Percentiles rank a stretch among this genome's conserved stretches.
Conservation (phyloP, 345 rosid species). For the Lepidium africanum region DNA sequence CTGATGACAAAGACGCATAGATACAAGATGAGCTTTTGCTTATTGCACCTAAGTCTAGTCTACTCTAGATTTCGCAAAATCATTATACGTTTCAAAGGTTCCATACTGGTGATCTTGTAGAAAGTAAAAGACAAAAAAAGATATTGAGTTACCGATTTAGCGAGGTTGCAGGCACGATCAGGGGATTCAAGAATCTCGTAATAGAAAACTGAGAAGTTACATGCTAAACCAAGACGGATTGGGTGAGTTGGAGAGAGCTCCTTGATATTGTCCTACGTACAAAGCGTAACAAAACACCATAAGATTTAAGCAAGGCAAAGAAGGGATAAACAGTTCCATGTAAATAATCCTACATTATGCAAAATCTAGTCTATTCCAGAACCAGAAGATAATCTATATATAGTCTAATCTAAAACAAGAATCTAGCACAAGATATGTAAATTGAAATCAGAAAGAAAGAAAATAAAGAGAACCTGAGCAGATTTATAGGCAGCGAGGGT, state of each 20-base stretch:
- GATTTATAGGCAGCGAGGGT: constrained; percentile 74
- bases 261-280: too few species aligned
- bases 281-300: too few species aligned
- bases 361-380: background rate
- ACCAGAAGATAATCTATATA: background rate
- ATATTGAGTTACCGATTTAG: constrained; percentile 56
- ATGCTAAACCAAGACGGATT: constrained; percentile 82
- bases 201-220: constrained; percentile 89
- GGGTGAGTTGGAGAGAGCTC: constrained; percentile 95
- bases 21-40: background rate
- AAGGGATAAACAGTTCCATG: too few species aligned
- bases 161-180: constrained; percentile 90
- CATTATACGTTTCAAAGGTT: too few species aligned
- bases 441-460: background rate
- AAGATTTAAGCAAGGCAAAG: too few species aligned
- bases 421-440: background rate
- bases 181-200: constrained; percentile 92
- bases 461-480: constrained; percentile 52
- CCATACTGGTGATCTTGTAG: too few species aligned
- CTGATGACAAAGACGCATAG: constrained; percentile 25
- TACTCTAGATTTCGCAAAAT: too few species aligned
- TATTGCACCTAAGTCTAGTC: too few species aligned
- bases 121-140: too few species aligned
- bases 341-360: background rate
- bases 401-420: background rate